A percentile compares a stretch with the other conserved stretches of the same genome.
Evolutionary conservation across 257 asterid genomes (phyloP).

Genomic region (Salvia splendens): DNA sequence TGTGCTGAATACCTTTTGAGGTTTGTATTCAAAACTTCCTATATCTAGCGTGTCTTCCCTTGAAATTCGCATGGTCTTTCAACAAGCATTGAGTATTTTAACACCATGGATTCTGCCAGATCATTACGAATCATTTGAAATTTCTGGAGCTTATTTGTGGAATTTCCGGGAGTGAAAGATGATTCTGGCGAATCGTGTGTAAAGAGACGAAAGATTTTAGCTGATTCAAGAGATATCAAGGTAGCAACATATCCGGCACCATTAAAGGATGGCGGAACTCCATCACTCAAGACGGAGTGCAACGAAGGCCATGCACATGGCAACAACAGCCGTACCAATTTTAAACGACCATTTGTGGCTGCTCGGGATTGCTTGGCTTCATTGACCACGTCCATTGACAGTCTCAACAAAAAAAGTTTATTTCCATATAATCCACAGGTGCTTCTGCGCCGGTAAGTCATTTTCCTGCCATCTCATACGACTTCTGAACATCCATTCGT

Average conservation of each 20-base stretch:
- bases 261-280: constrained; percentile 25
- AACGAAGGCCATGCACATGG: constrained; percentile 25
- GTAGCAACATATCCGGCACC: constrained; percentile 31
- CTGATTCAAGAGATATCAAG: constrained; percentile 26
- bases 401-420: constrained; percentile 65
- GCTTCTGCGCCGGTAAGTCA: constrained; percentile 66
- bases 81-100: background rate
- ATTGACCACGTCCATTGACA: constrained; percentile 59
- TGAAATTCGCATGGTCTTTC: background rate
- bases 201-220: constrained; percentile 50
- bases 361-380: constrained; percentile 72
- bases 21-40: constrained; percentile 36
- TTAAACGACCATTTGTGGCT: constrained; percentile 44
- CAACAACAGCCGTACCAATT: constrained; percentile 26
- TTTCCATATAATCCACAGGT: constrained; percentile 87
- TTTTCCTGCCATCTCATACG: constrained; percentile 9
- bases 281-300: constrained; percentile 29
- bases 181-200: constrained; percentile 33
- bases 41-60: constrained; percentile 18
- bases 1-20: constrained; percentile 89
- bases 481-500: background rate
- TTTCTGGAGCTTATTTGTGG: constrained; percentile 66
- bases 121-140: constrained; percentile 66
- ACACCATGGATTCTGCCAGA: constrained; percentile 43
- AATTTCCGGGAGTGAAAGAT: constrained; percentile 52